Evolutionary conservation across 2,329 filamentous ascomycete species (phyloP).

Genomic region (Anthostomella pinea): DNA sequence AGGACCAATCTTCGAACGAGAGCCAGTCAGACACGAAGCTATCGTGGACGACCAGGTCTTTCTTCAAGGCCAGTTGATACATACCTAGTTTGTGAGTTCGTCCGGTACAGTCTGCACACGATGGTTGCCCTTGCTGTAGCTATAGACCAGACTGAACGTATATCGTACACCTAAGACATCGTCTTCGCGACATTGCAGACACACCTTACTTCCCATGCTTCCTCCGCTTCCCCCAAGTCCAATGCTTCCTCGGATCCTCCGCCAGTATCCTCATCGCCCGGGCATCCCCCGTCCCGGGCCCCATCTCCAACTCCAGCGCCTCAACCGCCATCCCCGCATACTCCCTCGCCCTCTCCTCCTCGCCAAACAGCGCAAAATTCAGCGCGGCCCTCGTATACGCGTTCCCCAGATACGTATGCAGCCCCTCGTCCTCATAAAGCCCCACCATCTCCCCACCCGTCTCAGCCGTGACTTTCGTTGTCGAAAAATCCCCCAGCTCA

Average conservation of each 20-base stretch:
- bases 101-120: too few relatives aligned
- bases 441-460: slow-evolving; percentile 28
- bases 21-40: too few relatives aligned
- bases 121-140: too few relatives aligned
- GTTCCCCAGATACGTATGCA: slow-evolving; percentile 33
- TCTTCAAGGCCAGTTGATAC: too few relatives aligned
- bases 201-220: neutral
- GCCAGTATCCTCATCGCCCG: slow-evolving; percentile 32
- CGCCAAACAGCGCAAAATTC: slow-evolving; percentile 37
- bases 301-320: slow-evolving; percentile 33
- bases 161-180: too few relatives aligned
- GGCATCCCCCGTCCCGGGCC: slow-evolving; percentile 26
- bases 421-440: slow-evolving; percentile 33
- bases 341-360: slow-evolving; percentile 28
- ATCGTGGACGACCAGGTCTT: too few relatives aligned
- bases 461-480: slow-evolving; percentile 25
- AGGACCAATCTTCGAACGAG: too few relatives aligned
- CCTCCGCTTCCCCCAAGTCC: slow-evolving; percentile 29
- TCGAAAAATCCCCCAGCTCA: slow-evolving; percentile 22
- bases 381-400: slow-evolving; percentile 38
- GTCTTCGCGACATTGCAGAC: neutral
- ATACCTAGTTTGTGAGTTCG: too few relatives aligned
- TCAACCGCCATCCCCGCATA: slow-evolving; percentile 33
- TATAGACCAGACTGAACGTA: too few relatives aligned
- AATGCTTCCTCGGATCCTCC: slow-evolving; percentile 30